phyloP scores from a whole-genome alignment of 768 basidiomycete species.

The Podaxis mareebaensis region DNA sequence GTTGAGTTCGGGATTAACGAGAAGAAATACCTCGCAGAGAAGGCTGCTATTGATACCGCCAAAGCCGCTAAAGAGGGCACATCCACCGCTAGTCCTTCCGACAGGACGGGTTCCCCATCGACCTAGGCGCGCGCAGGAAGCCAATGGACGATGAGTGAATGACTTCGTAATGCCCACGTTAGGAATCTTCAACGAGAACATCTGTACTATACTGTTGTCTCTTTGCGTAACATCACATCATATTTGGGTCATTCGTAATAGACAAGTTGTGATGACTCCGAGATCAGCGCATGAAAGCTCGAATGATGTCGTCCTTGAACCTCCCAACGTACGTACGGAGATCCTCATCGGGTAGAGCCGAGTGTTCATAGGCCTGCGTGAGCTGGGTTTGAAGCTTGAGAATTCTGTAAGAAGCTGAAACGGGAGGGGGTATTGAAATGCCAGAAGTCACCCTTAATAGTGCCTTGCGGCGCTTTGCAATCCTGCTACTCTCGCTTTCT shows the following conservation, averaged over 20 bases:
- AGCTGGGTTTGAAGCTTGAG: slow-evolving; percentile 72
- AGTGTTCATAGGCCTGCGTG: slow-evolving; percentile 69
- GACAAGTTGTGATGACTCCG: not conserved
- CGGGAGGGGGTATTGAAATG: not conserved
- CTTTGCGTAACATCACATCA: not conserved
- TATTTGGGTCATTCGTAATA: not conserved
- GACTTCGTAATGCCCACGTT: not conserved
- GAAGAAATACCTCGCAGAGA: slow-evolving; percentile 25
- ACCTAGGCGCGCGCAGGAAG: not conserved
- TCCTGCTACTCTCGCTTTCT: slow-evolving; percentile 60
- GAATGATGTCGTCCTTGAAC: slow-evolving; percentile 71
- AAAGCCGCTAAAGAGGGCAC: not conserved
- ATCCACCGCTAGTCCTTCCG: not conserved
- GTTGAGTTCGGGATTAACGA: slow-evolving; percentile 36
- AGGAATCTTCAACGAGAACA: too few relatives aligned
- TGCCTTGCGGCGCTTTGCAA: slow-evolving; percentile 64
- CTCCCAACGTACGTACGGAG: slow-evolving; percentile 62
- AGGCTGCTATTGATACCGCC: slow-evolving; percentile 6
- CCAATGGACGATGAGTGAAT: not conserved
- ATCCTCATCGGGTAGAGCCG: slow-evolving; percentile 72
- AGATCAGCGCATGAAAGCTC: slow-evolving; percentile 38
- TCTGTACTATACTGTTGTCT: too few relatives aligned
- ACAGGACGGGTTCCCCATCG: not conserved
- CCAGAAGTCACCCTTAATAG: slow-evolving; percentile 57
- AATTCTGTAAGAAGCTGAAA: not conserved